Conservation (phyloP, 2,329 filamentous ascomycete species). For the Colletotrichum sp. region DNA sequence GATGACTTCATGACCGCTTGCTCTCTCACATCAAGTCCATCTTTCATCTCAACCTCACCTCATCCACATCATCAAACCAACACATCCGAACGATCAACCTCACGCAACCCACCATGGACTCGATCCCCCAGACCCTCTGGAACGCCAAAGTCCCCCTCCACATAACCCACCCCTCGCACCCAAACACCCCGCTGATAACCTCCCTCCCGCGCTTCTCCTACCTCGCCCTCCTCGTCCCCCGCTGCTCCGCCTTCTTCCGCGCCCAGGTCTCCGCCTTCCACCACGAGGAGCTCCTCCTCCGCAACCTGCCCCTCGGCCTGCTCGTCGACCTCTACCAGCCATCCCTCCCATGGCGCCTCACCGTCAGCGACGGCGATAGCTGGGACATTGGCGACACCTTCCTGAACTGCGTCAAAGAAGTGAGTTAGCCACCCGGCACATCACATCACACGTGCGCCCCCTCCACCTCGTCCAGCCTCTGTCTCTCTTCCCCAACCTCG, state of each 20-base stretch:
- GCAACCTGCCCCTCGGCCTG: slow-evolving; percentile 58
- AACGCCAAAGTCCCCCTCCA: slow-evolving; percentile 56
- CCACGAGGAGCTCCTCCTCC: slow-evolving; percentile 58
- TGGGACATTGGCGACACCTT: slow-evolving; percentile 69
- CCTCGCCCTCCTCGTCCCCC: slow-evolving; percentile 61
- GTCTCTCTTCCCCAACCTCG: background rate
- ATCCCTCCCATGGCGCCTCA: slow-evolving; percentile 57
- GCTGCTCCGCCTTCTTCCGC: slow-evolving; percentile 58
- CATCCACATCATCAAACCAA: background rate
- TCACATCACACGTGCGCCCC: background rate
- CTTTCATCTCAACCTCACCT: background rate
- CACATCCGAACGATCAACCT: background rate
- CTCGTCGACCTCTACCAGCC: slow-evolving; percentile 64
- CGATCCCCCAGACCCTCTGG: slow-evolving; percentile 57
- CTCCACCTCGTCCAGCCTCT: background rate
- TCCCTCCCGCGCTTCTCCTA: slow-evolving; percentile 64
- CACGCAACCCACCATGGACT: slow-evolving; percentile 5
- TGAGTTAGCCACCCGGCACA: slow-evolving; percentile 28
- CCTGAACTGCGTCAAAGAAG: slow-evolving; percentile 69
- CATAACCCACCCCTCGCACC: slow-evolving; percentile 55
- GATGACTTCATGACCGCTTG: background rate
- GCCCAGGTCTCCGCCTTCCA: slow-evolving; percentile 63
- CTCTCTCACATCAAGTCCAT: background rate
- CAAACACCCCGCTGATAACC: slow-evolving; percentile 55
- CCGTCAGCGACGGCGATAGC: slow-evolving; percentile 57